Percentiles rank a stretch among this genome's conserved stretches.
Conservation (phyloP, 495 filamentous ascomycete genomes). For the Hyphodiscus hymeniophilus region DNA sequence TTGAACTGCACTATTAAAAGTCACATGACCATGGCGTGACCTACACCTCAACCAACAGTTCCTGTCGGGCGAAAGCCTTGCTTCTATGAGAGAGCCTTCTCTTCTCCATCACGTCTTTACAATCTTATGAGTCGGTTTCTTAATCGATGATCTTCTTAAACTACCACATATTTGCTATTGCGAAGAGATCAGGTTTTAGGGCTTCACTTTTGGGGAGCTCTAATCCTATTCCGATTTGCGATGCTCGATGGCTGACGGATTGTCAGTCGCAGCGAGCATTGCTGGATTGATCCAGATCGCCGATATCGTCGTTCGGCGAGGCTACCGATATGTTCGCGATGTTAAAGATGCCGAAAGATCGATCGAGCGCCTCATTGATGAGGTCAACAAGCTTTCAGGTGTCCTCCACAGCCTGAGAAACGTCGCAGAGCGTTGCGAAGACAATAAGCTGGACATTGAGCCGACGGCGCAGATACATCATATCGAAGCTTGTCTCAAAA, state of each 20-base stretch:
- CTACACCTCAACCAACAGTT: no score
- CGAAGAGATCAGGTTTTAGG: no score
- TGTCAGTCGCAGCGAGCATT: conserved; percentile 29
- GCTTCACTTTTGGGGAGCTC: no score
- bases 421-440: conserved; percentile 22
- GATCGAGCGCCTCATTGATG: conserved; percentile 15
- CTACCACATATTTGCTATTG: no score
- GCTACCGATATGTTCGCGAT: conserved; percentile 25
- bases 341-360: conserved; percentile 25
- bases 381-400: conserved; percentile 22
- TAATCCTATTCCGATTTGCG: no score
- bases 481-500: conserved; percentile 18
- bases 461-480: conserved; percentile 16
- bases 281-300: conserved; percentile 29
- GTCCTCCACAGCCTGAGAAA: conserved; percentile 25
- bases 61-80: no score
- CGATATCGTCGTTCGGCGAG: conserved; percentile 24
- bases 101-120: no score
- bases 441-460: conserved; percentile 8
- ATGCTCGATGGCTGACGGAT: conserved; percentile 25
- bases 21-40: no score
- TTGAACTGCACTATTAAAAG: no score
- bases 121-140: no score
- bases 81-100: no score
- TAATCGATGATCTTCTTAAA: no score